Evolutionary conservation across 1,284 basidiomycete species (phyloP), one percentile per base, ranked within the genome.

Genomic region (Schizopora paradoxa): DNA sequence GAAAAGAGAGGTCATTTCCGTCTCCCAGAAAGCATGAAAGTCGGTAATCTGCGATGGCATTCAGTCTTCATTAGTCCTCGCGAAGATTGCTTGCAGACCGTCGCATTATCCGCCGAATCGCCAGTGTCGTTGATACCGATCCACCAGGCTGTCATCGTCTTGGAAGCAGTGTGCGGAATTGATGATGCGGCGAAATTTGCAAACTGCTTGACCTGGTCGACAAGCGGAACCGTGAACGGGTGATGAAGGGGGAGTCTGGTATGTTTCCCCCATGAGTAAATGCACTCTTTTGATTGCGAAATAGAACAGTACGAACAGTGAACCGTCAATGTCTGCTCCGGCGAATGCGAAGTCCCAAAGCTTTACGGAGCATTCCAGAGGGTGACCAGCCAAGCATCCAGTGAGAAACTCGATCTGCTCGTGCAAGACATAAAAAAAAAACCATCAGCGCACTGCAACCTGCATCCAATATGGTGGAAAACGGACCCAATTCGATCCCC

Each of bases 331-430:
- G 53, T 77, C 73, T 31, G 75, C 66, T 5, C 74, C 76, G 10
- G 73, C 76, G 56, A 76, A 77, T 2, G 76, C 72, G 51, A 79
- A 77, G 55, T 77, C 63, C 74, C 74, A 79, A 3, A 77, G 64
- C 46, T 76, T 72, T 4, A 57, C 65, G 4, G 56, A 38, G 56
- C 74, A 77, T 1, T 56, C 26, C 6, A 63, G 65, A 0, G 74
- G 74, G n/a, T 46, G 60, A 5, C 75, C 76, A 43, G 56, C 51
- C 44, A 71, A 67, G 51, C 75, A 77, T 1, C 69, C 72, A 2
- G 75, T 77, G 22, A 78, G 55, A 53, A 69, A 76, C 58, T 76
- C 71, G 13, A 73, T 65, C 74, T 76, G 32, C 10, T 35, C 13
- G 18, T 16, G 2, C 5, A 6, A 8, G 13, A 38, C 4, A 10